Evolutionary conservation across 2,329 filamentous ascomycete genomes (phyloP), one percentile per base, ranked within the genome.

Genomic region (Phoma sp.): DNA sequence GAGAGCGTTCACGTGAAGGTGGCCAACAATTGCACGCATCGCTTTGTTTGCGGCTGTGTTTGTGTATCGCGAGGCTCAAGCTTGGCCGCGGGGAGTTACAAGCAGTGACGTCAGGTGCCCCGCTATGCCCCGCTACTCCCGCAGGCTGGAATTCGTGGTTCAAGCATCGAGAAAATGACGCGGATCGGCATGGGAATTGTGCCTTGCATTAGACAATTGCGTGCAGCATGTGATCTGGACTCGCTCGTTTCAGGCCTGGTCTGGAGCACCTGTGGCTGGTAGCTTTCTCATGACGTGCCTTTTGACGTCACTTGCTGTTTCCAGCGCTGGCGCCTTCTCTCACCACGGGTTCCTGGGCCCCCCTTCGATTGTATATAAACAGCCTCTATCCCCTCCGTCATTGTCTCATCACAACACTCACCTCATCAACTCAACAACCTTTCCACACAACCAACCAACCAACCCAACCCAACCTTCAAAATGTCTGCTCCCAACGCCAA

Each of bases 401-500:
- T 42, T 37, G 36, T 52, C 40, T 50, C 59, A 63, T 62, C 48
- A 64, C 60, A 56, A 43, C 42, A 45, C 37, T 49, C 54, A 64
- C 60, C 25, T 46, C 50, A 48, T 46, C 53, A 55, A 47, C 34
- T 53, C 55, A 47, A 55, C 53, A 37, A 48, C 47, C 34, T 48
- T 34, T 50, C 29, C 42, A 53, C 32, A 42, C 39, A 53, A 56
- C 7, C 49, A 60, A 60, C 28, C 43, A 34, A 33, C 30, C 52
- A 59, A 58, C 49, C 56, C 42, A 18, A 30, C 20, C 46, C 57
- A 49, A 58, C 46, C 47, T 17, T 64, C 74, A 76, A 66, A 50
- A 77, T 78, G 76, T 76, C 75, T 76, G 75, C 72, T 53, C 75
- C 75, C 63, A 77, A 77, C 74, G 72, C 68, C 64, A 72, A 77